A percentile compares a stretch with the other conserved stretches of the same genome.
Conservation (phyloP, 2,329 filamentous ascomycete species). For the Colletotrichum sublineola region DNA sequence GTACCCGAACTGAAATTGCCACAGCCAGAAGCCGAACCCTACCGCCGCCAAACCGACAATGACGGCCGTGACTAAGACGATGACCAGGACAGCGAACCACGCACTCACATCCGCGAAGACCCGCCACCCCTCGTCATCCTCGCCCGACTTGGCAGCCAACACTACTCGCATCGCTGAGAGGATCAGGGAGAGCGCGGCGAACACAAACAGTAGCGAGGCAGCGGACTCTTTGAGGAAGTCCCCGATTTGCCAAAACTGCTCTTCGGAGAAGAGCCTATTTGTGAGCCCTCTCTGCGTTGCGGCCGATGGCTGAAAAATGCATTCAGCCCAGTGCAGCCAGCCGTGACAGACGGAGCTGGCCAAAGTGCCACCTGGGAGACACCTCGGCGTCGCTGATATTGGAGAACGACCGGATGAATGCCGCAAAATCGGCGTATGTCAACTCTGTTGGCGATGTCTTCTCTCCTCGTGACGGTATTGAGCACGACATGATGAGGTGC, state of each 20-base stretch:
- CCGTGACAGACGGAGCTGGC: neutral
- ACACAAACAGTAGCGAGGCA: neutral
- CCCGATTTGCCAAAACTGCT: neutral
- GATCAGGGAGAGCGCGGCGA: neutral
- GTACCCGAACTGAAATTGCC: neutral
- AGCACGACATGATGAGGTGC: neutral
- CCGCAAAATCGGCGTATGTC: neutral
- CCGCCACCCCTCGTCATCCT: neutral
- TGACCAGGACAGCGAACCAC: neutral
- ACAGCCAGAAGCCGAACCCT: neutral
- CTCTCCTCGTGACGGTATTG: neutral
- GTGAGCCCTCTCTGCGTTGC: neutral
- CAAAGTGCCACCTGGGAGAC: neutral
- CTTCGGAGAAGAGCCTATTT: neutral
- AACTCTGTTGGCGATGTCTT: neutral
- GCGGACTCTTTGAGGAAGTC: neutral
- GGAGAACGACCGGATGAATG: neutral
- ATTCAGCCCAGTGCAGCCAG: neutral
- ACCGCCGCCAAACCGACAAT: neutral
- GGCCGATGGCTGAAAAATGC: neutral
- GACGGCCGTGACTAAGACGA: neutral
- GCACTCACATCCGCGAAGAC: neutral
- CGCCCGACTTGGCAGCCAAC: neutral
- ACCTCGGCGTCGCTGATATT: neutral
- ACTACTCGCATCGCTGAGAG: constrained; percentile 3